Conservation (phyloP, 345 rosid genomes). For the Salix exigua region DNA sequence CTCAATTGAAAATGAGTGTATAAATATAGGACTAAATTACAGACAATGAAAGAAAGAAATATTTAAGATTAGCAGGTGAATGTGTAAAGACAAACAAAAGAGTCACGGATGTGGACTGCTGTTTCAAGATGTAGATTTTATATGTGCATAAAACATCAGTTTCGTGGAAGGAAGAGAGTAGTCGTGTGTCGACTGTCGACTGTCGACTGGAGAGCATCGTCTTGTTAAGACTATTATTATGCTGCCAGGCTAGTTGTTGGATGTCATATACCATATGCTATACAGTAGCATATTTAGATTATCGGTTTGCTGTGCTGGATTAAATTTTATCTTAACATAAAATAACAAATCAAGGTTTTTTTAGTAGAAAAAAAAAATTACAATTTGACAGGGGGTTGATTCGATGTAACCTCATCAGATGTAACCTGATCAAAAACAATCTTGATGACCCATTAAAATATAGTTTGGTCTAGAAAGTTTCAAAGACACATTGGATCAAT, state of each 20-base stretch:
- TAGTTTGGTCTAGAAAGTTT: too few relatives aligned
- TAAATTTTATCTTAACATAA: too few relatives aligned
- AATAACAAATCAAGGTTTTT: too few relatives aligned
- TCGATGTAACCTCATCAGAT: fast-evolving
- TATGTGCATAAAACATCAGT: background rate
- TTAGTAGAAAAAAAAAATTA: too few relatives aligned
- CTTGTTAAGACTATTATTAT: background rate
- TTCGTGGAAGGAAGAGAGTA: background rate
- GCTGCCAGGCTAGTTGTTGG: background rate
- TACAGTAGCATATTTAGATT: too few relatives aligned
- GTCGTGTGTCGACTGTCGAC: slow-evolving; percentile 20
- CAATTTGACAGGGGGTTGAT: fast-evolving
- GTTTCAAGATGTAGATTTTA: slow-evolving; percentile 9
- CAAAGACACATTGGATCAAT: too few relatives aligned
- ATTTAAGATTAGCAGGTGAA: background rate
- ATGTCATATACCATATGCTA: too few relatives aligned
- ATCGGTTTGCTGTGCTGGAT: too few relatives aligned
- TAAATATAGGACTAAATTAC: too few relatives aligned
- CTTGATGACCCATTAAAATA: fast-evolving
- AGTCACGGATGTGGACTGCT: background rate
- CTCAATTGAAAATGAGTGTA: too few relatives aligned
- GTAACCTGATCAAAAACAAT: fast-evolving
- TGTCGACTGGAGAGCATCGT: background rate
- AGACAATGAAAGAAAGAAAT: background rate
- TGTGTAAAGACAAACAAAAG: slow-evolving; percentile 7